Percentiles rank a stretch among this genome's conserved stretches.
These are phyloP conservation scores for Excoecaria cochinchinensis DNA, from an alignment of 345 rosid genomes.

Conservation along the genomic window DNA sequence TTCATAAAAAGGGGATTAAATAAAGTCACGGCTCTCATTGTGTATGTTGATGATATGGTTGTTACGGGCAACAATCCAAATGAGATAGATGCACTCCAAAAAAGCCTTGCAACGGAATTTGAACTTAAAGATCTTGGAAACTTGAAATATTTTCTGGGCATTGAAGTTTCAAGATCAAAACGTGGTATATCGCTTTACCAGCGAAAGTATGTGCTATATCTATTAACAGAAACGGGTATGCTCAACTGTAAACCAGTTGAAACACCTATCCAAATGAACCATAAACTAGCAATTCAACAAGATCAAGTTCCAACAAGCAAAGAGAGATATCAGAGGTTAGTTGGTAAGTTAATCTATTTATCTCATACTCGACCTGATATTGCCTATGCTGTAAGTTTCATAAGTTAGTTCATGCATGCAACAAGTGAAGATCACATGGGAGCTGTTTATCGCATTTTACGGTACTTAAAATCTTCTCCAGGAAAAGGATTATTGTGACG, in stretches of 20 bases:
- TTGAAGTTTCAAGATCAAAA: background rate
- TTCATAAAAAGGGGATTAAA: too few species aligned
- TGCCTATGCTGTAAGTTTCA: background rate
- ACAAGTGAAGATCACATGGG: constrained; percentile 6
- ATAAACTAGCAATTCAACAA: background rate
- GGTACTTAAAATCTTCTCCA: background rate
- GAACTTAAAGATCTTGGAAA: background rate
- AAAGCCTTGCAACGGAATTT: background rate
- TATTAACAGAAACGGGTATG: background rate
- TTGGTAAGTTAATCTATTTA: background rate
- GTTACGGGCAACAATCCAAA: too few species aligned
- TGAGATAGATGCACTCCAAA: too few species aligned
- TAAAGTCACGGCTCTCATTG: too few species aligned
- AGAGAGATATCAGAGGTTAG: background rate
- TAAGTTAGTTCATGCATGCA: constrained; percentile 7
- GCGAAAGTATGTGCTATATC: background rate
- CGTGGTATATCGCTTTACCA: background rate
- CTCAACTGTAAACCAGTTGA: background rate
- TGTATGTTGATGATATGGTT: too few species aligned
- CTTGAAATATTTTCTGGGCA: background rate
- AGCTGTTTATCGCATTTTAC: background rate
- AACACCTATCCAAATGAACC: background rate
- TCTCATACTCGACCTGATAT: background rate
- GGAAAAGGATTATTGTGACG: background rate
- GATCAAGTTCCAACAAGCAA: background rate